phyloP scores from a whole-genome alignment of 192 early-diverging fungal genomes.

The Coemansia aciculifera region DNA sequence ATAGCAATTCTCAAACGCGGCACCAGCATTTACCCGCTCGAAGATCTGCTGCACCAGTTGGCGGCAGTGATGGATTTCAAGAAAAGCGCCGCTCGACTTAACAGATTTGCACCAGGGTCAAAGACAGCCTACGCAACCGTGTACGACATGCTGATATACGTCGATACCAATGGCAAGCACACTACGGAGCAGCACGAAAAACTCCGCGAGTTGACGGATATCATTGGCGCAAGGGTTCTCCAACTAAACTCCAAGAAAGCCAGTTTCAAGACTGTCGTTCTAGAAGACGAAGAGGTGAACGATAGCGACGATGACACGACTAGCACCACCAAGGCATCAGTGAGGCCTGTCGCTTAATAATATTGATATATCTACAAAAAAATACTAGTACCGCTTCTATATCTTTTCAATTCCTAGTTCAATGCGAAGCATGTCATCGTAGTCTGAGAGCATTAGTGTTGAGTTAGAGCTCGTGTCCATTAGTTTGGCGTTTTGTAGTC shows the following conservation, averaged over 20 bases:
- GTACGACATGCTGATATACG: slow-evolving; percentile 42
- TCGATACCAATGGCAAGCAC: slow-evolving; percentile 41
- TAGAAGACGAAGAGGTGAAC: slow-evolving; percentile 35
- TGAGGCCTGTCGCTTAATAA: background rate
- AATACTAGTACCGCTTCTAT: background rate
- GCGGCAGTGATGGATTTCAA: slow-evolving; percentile 25
- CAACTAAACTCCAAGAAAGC: slow-evolving; percentile 29
- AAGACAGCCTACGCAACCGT: slow-evolving; percentile 31
- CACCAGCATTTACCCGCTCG: slow-evolving; percentile 42
- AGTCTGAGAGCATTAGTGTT: slow-evolving; percentile 27
- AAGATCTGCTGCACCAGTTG: slow-evolving; percentile 39
- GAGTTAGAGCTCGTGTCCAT: background rate
- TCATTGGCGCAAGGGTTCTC: slow-evolving; percentile 38
- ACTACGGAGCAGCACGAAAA: slow-evolving; percentile 36
- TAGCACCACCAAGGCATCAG: background rate
- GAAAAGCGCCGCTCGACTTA: slow-evolving; percentile 30
- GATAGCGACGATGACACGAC: background rate
- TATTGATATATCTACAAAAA: background rate
- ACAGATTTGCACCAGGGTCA: slow-evolving; percentile 20
- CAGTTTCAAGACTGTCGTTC: slow-evolving; percentile 24
- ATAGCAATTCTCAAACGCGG: slow-evolving; percentile 33
- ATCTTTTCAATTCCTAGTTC: slow-evolving; percentile 20
- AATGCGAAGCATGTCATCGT: slow-evolving; percentile 25
- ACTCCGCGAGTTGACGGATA: slow-evolving; percentile 24
- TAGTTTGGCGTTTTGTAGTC: slow-evolving; percentile 25